Evolutionary conservation across 2,329 filamentous ascomycete genomes (phyloP).

Genomic region (Colletotrichum sp.): DNA sequence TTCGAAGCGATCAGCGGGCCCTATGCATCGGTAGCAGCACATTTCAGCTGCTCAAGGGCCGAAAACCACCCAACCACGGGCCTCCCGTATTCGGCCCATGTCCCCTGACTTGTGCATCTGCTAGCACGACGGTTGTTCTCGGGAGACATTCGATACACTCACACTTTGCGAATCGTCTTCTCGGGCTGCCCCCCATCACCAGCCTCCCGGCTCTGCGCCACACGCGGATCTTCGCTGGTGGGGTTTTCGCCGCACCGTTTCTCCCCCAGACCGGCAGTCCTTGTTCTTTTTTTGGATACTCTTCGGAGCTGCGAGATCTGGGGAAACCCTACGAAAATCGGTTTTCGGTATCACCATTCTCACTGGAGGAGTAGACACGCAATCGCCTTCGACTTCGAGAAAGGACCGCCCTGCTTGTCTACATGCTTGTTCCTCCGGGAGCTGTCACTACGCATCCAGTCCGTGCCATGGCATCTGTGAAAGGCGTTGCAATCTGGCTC

Average conservation of each 20-base stretch:
- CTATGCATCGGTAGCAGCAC: slow-evolving; percentile 13
- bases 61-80: slow-evolving; percentile 6
- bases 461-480: background rate
- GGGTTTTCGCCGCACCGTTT: background rate
- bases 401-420: background rate
- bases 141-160: background rate
- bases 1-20: slow-evolving; percentile 19
- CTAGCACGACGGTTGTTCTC: background rate
- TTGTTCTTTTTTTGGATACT: slow-evolving; percentile 22
- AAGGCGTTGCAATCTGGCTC: background rate
- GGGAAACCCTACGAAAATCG: slow-evolving; percentile 9
- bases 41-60: slow-evolving; percentile 21
- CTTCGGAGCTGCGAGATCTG: slow-evolving; percentile 14
- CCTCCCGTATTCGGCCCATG: slow-evolving; percentile 1
- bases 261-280: slow-evolving; percentile 13
- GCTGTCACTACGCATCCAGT: background rate
- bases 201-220: slow-evolving; percentile 18
- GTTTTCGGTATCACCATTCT: background rate
- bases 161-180: background rate
- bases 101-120: slow-evolving; percentile 10
- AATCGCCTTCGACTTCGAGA: background rate
- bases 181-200: background rate
- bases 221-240: slow-evolving; percentile 16
- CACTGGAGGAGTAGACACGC: background rate
- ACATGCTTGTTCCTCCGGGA: background rate